Percentiles rank a stretch among this genome's conserved stretches.
phyloP scores from a whole-genome alignment of 2,329 filamentous ascomycete genomes.

The Mycocentrospora acerina region DNA sequence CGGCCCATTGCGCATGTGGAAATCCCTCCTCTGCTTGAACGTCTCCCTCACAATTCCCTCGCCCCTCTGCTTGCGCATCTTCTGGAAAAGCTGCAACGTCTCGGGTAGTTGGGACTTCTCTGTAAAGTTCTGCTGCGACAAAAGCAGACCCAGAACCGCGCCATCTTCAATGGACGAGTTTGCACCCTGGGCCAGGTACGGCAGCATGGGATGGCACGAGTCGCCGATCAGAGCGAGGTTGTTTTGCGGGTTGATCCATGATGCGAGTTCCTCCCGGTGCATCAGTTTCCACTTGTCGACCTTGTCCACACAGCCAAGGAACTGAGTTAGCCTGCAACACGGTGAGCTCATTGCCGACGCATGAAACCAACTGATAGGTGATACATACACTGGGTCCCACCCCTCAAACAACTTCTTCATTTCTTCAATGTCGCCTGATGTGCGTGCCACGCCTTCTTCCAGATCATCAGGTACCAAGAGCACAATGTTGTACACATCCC shows the following conservation, averaged over 20 bases:
- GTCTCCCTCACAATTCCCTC: conserved; percentile 63
- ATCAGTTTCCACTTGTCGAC: conserved; percentile 73
- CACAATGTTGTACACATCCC: conserved; percentile 66
- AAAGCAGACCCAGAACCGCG: conserved; percentile 61
- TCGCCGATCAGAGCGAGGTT: conserved; percentile 54
- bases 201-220: conserved; percentile 38
- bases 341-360: conserved; percentile 4
- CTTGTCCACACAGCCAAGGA: conserved; percentile 51
- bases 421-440: conserved; percentile 59
- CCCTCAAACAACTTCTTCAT: conserved; percentile 60
- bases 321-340: conserved; percentile 17
- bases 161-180: conserved; percentile 70
- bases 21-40: conserved; percentile 52
- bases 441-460: conserved; percentile 54
- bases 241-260: conserved; percentile 50
- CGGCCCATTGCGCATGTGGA: conserved; percentile 52
- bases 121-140: conserved; percentile 36
- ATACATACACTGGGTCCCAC: conserved; percentile 64
- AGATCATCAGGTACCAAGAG: conserved; percentile 66
- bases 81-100: conserved; percentile 49
- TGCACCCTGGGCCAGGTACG: conserved; percentile 50
- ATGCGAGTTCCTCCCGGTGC: conserved; percentile 45
- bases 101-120: conserved; percentile 31
- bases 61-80: conserved; percentile 50
- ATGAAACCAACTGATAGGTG: conserved; percentile 36